phyloP scores from a whole-genome alignment of 306 rosid species.

The Pachyrhizus erosus region DNA sequence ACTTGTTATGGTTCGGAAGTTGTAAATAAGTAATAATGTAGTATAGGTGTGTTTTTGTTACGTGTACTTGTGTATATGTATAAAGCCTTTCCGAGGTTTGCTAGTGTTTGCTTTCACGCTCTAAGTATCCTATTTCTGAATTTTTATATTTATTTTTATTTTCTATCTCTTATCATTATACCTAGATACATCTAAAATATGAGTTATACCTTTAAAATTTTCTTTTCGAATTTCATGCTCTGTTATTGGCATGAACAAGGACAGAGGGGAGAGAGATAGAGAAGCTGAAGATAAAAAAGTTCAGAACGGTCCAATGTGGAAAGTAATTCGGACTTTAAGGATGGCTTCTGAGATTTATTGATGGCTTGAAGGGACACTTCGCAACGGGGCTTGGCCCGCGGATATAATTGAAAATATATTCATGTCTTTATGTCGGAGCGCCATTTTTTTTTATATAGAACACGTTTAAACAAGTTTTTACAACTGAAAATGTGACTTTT shows the following conservation, averaged over 20 bases:
- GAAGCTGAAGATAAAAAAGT: neutral
- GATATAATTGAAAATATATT: neutral
- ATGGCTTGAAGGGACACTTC: neutral
- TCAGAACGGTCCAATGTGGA: neutral
- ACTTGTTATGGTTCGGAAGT: neutral
- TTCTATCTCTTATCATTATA: too few relatives aligned
- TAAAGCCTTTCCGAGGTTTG: slow-evolving; percentile 1
- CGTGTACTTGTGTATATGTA: neutral
- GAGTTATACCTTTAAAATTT: neutral
- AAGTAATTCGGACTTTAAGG: neutral
- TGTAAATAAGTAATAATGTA: slow-evolving; percentile 16
- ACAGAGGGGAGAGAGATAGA: neutral
- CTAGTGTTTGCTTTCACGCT: neutral
- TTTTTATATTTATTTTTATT: too few relatives aligned
- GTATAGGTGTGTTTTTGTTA: neutral
- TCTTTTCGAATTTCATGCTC: neutral
- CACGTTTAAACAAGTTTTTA: neutral
- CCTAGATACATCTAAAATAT: neutral
- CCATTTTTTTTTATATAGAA: neutral
- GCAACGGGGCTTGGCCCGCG: neutral
- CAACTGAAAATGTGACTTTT: neutral
- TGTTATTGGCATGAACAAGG: neutral
- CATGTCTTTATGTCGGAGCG: neutral
- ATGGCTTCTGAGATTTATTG: neutral
- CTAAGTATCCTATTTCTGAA: neutral